phyloP scores from a whole-genome alignment of 2,329 filamentous ascomycete genomes.

The Alternaria alternata region DNA sequence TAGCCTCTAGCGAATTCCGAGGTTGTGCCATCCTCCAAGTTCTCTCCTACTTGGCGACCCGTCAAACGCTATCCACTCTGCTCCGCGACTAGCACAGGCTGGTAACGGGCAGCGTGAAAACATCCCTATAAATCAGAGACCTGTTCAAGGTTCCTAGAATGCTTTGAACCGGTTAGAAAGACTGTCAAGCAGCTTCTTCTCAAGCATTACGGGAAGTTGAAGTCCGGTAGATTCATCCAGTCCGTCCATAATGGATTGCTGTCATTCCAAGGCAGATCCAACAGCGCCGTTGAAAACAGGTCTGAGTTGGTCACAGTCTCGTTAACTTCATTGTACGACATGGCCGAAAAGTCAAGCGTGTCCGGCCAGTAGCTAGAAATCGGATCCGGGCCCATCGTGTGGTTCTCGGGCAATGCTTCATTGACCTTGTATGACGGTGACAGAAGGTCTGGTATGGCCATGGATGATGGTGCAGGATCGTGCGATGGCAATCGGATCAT shows the following conservation, averaged over 20 bases:
- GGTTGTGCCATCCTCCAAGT: not conserved
- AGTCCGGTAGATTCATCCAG: constrained; percentile 46
- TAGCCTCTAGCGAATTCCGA: constrained; percentile 12
- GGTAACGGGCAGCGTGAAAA: not conserved
- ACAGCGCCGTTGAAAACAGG: constrained; percentile 64
- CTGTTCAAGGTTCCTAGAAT: not conserved
- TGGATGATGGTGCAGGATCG: constrained; percentile 15
- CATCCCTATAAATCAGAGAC: no score
- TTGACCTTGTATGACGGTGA: constrained; percentile 12
- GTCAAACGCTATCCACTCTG: not conserved
- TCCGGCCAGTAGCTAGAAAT: constrained; percentile 33
- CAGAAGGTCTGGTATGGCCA: constrained; percentile 19
- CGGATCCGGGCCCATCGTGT: constrained; percentile 18
- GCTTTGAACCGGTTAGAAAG: not conserved
- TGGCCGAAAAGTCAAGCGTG: constrained; percentile 68
- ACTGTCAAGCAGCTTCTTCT: not conserved
- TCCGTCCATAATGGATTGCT: constrained; percentile 48
- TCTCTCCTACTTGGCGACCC: not conserved
- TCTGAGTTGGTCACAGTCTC: constrained; percentile 71
- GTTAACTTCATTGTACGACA: constrained; percentile 74
- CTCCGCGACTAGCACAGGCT: not conserved
- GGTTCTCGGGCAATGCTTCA: constrained; percentile 13
- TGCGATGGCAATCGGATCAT: constrained; percentile 1
- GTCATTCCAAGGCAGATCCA: constrained; percentile 67
- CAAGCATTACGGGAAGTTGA: constrained; percentile 34